Base-by-base conservation (phyloP, 2,329 filamentous ascomycete species). In the Colletotrichum graminicola region DNA sequence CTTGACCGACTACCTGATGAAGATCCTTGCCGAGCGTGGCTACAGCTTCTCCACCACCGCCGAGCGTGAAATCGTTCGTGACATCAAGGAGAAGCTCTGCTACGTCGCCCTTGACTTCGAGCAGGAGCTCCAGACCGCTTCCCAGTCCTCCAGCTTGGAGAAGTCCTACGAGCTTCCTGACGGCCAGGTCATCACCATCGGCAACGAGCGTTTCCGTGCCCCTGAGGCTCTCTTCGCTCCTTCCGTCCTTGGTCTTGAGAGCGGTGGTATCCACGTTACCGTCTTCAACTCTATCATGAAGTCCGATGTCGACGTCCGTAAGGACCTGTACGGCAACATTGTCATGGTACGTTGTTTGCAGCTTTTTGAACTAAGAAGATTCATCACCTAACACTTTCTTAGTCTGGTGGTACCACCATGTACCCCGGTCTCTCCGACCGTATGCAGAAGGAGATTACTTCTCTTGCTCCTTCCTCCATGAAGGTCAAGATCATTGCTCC, bases 271-370 rank as follows among this genome's bases (percentile, higher is more conserved):
- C 87, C 96, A 98, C 89, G 95, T 97, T 84, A 98, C 95, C 84
- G 98, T 96, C 80, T 98, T 98, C 94, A 98, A 98, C 93, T 98
- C 96, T 81, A 98, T 99, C 92, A 98, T 98, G 94, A 99, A 99
- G 93, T 98, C 96, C 87, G 96, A 99, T 87, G 95, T 99, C 86
- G 96, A 99, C 86, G 96, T 99, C 87, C 94, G 96, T 90, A 98
- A 98, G 92, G 96, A 98, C 86, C 92, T 99, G 78, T 99, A 99
- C 87, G 95, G 95, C 86, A 99, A 99, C 93, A 98, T 99, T 83
- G 96, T 99, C 89, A 98, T 98, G 96, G 95, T 98, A 92, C 78
- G 94, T 88, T 36, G 4, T 71, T 51, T 7, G 23, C n/a, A 11
- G 5, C 14, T 45, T 23, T 34, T 47, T 2, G 21, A 32, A n/a